phyloP scores from a whole-genome alignment of 371 early-diverging fungal genomes.

The Mortierella sp. region DNA sequence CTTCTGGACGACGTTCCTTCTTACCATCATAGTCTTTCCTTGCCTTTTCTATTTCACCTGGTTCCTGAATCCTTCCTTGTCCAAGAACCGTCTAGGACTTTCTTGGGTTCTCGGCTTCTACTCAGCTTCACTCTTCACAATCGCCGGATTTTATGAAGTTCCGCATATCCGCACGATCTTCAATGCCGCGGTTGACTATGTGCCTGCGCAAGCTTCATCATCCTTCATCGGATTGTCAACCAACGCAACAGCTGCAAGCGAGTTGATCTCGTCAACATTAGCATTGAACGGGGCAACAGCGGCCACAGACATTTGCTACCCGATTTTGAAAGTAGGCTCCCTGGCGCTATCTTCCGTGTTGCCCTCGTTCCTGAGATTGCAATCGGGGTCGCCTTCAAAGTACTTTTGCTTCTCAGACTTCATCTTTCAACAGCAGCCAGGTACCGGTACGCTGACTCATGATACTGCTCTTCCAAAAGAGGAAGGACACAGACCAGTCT shows the following conservation, averaged over 20 bases:
- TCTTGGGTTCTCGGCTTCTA: slow-evolving; percentile 52
- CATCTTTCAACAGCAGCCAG: neutral
- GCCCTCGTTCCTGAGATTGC: slow-evolving; percentile 31
- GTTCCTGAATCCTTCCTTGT: slow-evolving; percentile 43
- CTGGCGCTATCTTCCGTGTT: slow-evolving; percentile 10
- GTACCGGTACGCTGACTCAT: neutral
- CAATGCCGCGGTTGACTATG: slow-evolving; percentile 38
- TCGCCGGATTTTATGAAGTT: slow-evolving; percentile 43
- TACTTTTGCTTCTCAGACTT: slow-evolving; percentile 47
- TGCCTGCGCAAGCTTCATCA: slow-evolving; percentile 1
- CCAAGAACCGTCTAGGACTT: slow-evolving; percentile 46
- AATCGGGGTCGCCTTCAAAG: slow-evolving; percentile 12
- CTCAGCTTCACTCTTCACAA: slow-evolving; percentile 39
- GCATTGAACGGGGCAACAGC: neutral
- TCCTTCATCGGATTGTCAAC: neutral
- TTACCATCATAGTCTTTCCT: slow-evolving; percentile 35
- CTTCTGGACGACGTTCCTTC: slow-evolving; percentile 43
- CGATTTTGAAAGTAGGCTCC: slow-evolving; percentile 17
- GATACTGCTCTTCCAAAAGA: neutral
- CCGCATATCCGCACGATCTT: slow-evolving; percentile 44
- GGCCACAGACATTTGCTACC: slow-evolving; percentile 19
- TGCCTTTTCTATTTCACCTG: slow-evolving; percentile 51
- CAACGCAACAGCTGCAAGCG: neutral
- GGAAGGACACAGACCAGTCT: neutral
- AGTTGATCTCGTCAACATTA: too few species aligned